A percentile compares a stretch with the other conserved stretches of the same genome.
phyloP scores from a whole-genome alignment of 768 basidiomycete genomes.

The Kwoniella bestiolae region DNA sequence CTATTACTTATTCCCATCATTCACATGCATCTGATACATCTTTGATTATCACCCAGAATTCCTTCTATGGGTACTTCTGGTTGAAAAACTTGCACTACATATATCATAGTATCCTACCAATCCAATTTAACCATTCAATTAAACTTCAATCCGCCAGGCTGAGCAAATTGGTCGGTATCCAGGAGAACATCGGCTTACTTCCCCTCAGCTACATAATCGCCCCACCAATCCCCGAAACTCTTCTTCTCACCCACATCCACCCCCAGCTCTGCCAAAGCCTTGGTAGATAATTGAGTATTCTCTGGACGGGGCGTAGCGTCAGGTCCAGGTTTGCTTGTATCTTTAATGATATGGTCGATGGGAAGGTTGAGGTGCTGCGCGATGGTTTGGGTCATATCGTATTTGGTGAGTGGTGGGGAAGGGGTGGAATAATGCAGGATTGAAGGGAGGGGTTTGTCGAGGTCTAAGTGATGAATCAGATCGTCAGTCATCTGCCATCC shows the following conservation, averaged over 20 bases:
- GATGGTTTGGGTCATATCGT: conserved; percentile 77
- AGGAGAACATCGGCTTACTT: neutral
- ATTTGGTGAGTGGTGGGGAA: conserved; percentile 81
- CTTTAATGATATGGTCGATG: conserved; percentile 70
- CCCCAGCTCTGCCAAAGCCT: conserved; percentile 70
- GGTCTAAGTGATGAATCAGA: conserved; percentile 57
- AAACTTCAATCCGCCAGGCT: too few species aligned
- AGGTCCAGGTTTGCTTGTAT: conserved; percentile 63
- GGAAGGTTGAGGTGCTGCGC: conserved; percentile 69
- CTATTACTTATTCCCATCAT: neutral
- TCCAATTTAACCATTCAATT: too few species aligned
- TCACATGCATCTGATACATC: neutral
- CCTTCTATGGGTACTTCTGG: too few species aligned
- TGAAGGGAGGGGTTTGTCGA: conserved; percentile 63
- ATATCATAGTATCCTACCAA: too few species aligned
- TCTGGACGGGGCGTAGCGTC: conserved; percentile 76
- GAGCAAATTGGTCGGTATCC: neutral
- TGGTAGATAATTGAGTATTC: conserved; percentile 77
- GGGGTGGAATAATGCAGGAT: conserved; percentile 85
- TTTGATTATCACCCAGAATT: too few species aligned
- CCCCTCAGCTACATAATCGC: conserved; percentile 43
- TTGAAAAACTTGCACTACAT: too few species aligned
- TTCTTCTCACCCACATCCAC: conserved; percentile 63
- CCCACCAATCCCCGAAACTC: conserved; percentile 87
- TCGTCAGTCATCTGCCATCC: too few species aligned